These are phyloP conservation scores for Alternaria tenuissima DNA, from an alignment of 2,329 filamentous ascomycete genomes.

Conservation along the genomic window DNA sequence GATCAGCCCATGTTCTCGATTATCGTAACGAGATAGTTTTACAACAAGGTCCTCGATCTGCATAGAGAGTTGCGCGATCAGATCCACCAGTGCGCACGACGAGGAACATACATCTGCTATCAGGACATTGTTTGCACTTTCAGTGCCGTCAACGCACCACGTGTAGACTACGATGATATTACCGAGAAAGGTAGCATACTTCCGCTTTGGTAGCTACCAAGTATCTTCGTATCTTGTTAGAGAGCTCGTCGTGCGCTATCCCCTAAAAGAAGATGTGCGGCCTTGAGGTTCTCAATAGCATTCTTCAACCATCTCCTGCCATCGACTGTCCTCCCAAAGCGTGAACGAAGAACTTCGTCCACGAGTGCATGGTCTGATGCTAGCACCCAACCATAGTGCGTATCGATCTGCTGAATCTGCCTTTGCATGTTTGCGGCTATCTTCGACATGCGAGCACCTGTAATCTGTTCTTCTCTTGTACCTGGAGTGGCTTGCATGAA, in stretches of 20 bases:
- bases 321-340: background rate
- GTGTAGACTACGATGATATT: background rate
- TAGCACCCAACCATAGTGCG: constrained; percentile 18
- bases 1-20: background rate
- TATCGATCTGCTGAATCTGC: constrained; percentile 1
- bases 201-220: background rate
- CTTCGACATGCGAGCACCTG: background rate
- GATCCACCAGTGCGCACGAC: too few relatives aligned
- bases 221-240: background rate
- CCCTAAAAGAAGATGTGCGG: background rate
- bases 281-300: background rate
- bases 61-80: too few relatives aligned
- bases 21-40: too few relatives aligned
- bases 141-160: background rate
- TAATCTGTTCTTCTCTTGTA: background rate
- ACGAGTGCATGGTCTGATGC: constrained; percentile 9
- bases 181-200: background rate
- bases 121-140: too few relatives aligned
- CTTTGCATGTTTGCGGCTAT: background rate
- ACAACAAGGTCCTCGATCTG: too few relatives aligned
- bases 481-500: background rate
- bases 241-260: background rate
- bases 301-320: constrained; percentile 3
- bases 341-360: background rate
- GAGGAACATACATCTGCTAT: too few relatives aligned